Percentiles rank a stretch among this genome's conserved stretches.
phyloP scores from a whole-genome alignment of 257 asterid genomes.

The Haberlea rhodopensis region DNA sequence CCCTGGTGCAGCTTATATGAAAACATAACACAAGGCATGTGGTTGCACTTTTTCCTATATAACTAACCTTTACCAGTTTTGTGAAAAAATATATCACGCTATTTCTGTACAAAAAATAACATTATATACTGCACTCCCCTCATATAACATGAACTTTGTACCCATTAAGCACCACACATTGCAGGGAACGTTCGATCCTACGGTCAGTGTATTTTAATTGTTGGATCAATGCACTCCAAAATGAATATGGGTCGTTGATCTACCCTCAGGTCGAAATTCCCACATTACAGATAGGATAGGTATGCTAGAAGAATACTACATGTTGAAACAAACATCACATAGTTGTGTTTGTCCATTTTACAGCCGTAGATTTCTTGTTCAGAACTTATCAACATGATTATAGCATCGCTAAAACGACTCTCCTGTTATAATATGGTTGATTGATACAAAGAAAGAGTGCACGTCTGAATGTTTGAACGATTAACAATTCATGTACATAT shows the following conservation, averaged over 20 bases:
- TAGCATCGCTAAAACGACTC: background rate
- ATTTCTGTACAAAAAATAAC: background rate
- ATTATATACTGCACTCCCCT: too few species aligned
- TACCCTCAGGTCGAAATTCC: too few species aligned
- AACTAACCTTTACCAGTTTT: conserved; percentile 12
- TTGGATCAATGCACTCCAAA: too few species aligned
- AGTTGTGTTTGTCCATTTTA: background rate
- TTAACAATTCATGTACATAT: too few species aligned
- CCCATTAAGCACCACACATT: too few species aligned
- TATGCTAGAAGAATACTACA: background rate
- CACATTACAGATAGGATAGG: background rate
- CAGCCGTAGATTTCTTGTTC: background rate
- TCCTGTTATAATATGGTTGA: background rate
- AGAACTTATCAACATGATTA: background rate
- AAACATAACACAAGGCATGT: conserved; percentile 32
- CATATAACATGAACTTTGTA: too few species aligned
- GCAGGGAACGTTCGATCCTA: too few species aligned
- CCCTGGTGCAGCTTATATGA: too few species aligned
- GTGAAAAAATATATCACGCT: background rate
- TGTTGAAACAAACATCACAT: background rate
- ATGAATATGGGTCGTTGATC: too few species aligned
- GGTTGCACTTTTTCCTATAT: conserved; percentile 11
- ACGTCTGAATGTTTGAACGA: too few species aligned
- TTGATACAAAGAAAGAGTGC: background rate
- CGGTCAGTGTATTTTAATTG: too few species aligned